Base-by-base conservation (phyloP, 2,329 filamentous ascomycete species). In the Fusarium keratoplasticum region DNA sequence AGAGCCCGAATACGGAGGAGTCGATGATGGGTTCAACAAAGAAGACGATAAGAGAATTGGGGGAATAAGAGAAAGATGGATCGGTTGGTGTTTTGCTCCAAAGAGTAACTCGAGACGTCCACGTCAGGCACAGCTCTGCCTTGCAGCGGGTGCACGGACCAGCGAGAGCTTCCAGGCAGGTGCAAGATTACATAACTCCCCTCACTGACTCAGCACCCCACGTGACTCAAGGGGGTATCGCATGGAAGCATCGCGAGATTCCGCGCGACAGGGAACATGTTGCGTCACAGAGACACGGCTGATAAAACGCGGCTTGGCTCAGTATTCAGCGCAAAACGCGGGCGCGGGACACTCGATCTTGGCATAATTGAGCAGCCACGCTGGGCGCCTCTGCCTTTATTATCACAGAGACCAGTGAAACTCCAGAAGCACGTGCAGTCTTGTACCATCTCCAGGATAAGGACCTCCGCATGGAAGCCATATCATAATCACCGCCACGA, bases 121-220 rank as follows among this genome's bases (percentile, higher is more conserved):
- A 87, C 84, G 85, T 87, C 85, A 87, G 82, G 82, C 81, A 82
- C 78, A 82, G 81, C 82, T 83, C 82, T 83, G 82, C 81, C 82
- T 83, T 78, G 80, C 70, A 75, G 69, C 27, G 58, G 16, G 68
- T 66, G 79, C 79, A 80, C 79, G 70, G 79, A 65, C 77, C 79
- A 76, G 40, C 58, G 1, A 42, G 29, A 78, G 77, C 76, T 77
- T 66, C 64, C 61, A 75, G 73, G 75, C 70, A 76, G 75, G 66
- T 67, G 61, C 54, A 58, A 7, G 55, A 62, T 78, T 77, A 77
- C 75, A 69, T 73, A 76, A 78, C 68, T 42, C 50, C 27, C 20
- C 10, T 18, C 31, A 64, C 64, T 74, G 60, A 74, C 50, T 74
- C 72, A 74, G 65, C 60, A 11, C 2, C 2, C 1, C 72, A 75